Percentiles rank a stretch among this genome's conserved stretches.
Evolutionary conservation across 2,329 filamentous ascomycete species (phyloP).

Genomic region (Gnomoniopsis smithogilvyi): DNA sequence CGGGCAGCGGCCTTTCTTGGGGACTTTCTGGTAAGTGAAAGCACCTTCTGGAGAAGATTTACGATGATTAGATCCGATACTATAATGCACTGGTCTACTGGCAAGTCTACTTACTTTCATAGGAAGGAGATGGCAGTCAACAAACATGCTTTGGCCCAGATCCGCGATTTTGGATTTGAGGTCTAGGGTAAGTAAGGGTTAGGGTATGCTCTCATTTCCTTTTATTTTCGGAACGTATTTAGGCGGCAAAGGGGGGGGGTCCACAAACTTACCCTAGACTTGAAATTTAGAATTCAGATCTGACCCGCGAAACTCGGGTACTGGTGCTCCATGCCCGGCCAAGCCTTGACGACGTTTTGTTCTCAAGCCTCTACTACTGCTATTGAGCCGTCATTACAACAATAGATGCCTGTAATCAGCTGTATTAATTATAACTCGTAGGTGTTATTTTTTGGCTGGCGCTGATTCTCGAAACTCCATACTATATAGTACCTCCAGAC

Average conservation of each 20-base stretch:
- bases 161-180: background rate
- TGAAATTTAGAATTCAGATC: background rate
- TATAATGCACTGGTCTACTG: background rate
- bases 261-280: background rate
- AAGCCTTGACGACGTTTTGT: no score
- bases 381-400: no score
- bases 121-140: background rate
- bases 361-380: no score
- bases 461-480: background rate
- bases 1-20: no score
- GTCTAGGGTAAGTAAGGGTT: slow-evolving; percentile 3
- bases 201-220: background rate
- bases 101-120: background rate
- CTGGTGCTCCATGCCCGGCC: no score
- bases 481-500: background rate
- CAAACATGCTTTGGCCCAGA: background rate
- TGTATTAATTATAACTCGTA: no score
- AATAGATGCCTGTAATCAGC: no score
- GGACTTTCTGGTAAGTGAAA: no score
- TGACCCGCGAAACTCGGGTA: background rate
- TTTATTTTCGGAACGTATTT: no score
- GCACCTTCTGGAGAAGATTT: no score
- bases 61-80: no score
- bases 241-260: background rate
- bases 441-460: no score